These are phyloP conservation scores for Multifurca ochricompacta DNA, from an alignment of 768 basidiomycete species.

Conservation along the genomic window DNA sequence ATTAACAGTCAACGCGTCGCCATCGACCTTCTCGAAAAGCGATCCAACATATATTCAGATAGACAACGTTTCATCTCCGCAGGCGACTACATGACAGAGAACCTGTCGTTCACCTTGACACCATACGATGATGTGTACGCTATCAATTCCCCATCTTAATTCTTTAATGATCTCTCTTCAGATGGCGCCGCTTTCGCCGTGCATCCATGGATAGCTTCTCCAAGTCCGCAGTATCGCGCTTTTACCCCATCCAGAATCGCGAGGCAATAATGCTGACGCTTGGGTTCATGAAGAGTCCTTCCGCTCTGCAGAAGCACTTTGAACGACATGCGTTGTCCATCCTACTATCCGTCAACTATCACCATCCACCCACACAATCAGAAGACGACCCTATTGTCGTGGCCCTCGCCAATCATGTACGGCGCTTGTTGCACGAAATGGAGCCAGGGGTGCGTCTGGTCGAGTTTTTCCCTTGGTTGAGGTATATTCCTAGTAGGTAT, in stretches of 20 bases:
- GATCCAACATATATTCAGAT: too few relatives aligned
- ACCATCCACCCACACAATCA: slow-evolving; percentile 3
- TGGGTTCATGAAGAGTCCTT: slow-evolving; percentile 26
- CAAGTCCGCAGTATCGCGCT: slow-evolving; percentile 24
- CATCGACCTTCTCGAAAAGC: too few relatives aligned
- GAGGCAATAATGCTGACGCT: too few relatives aligned
- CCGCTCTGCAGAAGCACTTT: slow-evolving; percentile 24
- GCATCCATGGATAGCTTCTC: slow-evolving; percentile 22
- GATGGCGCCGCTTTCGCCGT: too few relatives aligned
- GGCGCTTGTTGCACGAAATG: background rate
- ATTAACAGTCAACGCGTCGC: slow-evolving; percentile 26
- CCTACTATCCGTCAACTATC: too few relatives aligned
- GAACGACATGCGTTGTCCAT: slow-evolving; percentile 13
- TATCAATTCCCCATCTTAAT: background rate
- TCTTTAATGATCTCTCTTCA: background rate
- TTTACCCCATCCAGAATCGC: slow-evolving; percentile 25
- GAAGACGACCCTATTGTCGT: slow-evolving; percentile 1
- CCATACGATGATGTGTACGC: slow-evolving; percentile 22
- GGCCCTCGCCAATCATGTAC: background rate
- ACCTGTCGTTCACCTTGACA: slow-evolving; percentile 20
- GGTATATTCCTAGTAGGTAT: background rate
- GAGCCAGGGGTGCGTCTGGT: too few relatives aligned
- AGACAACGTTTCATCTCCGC: too few relatives aligned
- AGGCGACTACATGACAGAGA: slow-evolving; percentile 27
- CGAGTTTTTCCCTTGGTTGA: too few relatives aligned